Conservation (phyloP, 352 stramenopile species). For the Stephanocyclus meneghinianus region DNA sequence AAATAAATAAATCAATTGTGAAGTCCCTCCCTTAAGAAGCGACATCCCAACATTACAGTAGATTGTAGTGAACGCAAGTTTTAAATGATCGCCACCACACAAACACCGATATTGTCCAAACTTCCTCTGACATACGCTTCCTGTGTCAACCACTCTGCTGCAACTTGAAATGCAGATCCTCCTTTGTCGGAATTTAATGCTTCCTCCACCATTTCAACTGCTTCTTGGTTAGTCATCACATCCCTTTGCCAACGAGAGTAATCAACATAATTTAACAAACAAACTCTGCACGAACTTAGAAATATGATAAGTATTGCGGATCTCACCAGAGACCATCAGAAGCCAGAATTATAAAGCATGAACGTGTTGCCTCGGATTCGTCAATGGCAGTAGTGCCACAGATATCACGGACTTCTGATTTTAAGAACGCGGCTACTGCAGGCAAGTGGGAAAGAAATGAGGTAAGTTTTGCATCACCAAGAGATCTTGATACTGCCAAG, state of each 20-base stretch:
- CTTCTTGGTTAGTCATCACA: constrained; percentile 93
- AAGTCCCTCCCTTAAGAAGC: no score
- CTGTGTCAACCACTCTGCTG: constrained; percentile 85
- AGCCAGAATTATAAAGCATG: constrained; percentile 92
- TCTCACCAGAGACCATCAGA: constrained; percentile 90
- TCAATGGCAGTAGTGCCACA: constrained; percentile 41
- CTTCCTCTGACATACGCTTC: constrained; percentile 92
- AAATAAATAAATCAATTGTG: no score
- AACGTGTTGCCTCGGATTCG: constrained; percentile 12
- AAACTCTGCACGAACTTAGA: background rate
- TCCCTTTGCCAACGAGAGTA: constrained; percentile 82
- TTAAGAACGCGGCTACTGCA: constrained; percentile 79
- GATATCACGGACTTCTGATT: constrained; percentile 51
- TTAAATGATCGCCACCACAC: constrained; percentile 66
- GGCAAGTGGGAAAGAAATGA: constrained; percentile 86
- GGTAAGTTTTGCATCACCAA: constrained; percentile 88
- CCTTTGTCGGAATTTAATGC: constrained; percentile 46
- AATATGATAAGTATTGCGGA: background rate
- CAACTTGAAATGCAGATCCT: constrained; percentile 74
- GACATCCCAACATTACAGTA: background rate
- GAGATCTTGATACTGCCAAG: constrained; percentile 89
- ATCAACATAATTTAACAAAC: background rate
- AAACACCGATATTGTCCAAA: constrained; percentile 91
- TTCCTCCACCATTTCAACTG: constrained; percentile 87
- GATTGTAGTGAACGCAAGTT: no score